Base-by-base conservation (phyloP, 352 stramenopile species). In the Phytophthora nicotianae region DNA sequence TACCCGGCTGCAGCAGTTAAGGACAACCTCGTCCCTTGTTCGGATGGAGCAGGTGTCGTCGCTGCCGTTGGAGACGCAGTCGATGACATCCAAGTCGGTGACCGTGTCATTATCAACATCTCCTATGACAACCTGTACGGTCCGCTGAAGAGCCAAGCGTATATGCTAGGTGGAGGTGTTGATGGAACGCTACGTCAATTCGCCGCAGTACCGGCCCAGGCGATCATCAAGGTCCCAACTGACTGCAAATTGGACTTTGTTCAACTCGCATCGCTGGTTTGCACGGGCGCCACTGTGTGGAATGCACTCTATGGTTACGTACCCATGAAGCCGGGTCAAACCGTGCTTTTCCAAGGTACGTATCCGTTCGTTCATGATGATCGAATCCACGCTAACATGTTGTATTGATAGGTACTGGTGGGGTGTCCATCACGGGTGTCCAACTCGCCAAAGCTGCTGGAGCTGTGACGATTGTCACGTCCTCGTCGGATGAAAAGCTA, bases 381-480 rank as follows among this genome's bases (percentile, higher is more conserved):
- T 16, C 27, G 5, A 9, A 38, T 5, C 11, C 10, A 38, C 32
- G 13, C 32, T 38, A 38, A 38, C 32, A 8, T 16, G 4, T n/a
- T 4, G 5, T 38, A n/a, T 38, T 38, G 32, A 17, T 4, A 60
- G 64, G 65, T 50, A 77, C 64, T 5, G 68, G 57, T 6, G 70
- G 66, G 10, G 62, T 78, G 11, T 70, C 70, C 10, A 73, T 78
- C 56, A 68, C 59, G 20, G 53, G 57, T 16, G 50, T 64, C 3
- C 62, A 73, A 17, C 43, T 75, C 20, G 70, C 66, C 16, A 75
- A 75, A 20, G 70, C 66, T 27, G 66, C 70, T 9, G 70, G 70
- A 16, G 70, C 62, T 5, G 52, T 63, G 17, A 74, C 68, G 11
- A 75, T 79, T 38, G 56, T 72, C 41, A 77, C 69, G 16, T 72